Base-by-base conservation (phyloP, 169 alveolate species). In the Neospora caninum region DNA sequence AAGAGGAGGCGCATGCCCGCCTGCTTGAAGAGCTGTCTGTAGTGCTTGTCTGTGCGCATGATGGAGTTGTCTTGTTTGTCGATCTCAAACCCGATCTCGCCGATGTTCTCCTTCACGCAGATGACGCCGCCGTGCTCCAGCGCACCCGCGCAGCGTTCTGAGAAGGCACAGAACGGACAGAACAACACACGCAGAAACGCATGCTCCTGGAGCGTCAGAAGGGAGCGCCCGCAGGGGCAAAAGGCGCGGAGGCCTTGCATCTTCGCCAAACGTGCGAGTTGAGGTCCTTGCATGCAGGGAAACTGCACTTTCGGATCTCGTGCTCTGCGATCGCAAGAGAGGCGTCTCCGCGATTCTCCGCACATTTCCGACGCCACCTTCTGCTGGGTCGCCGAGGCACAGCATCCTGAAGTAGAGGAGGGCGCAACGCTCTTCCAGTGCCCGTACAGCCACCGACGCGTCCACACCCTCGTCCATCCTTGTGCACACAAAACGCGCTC, bases 21-120 rank as follows among this genome's bases (percentile, higher is more conserved):
- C 45, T 41, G 43, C 42, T 16, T 38, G 87, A 88, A 88, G 38
- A 88, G 67, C 67, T 88, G 83, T 20, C 87, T 27, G 43, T 88
- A 88, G 39, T 67, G 93, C 64, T 36, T 7, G 43, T 88, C 93
- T 20, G 87, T 41, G 49, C 93, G 58, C 88, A 67, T 67, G 67
- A 88, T 67, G 4, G 84, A 58, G 87, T 88, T 88, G 93, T 88
- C 93, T 42, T 25, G n/a, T 39, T 67, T 39, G 87, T 88, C 93
- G 49, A 88, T 39, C 45, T 69, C 70, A 22, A 88, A 49, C 54
- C 92, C 92, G n/a, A 1, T 29, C 38, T 88, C 80, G 70, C 42
- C 42, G 53, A 88, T 94, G 92, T 97, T 97, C 94, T 97, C 98
- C 93, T 97, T 97, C 43, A 96, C 96, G 84, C 96, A 88, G 22